Base-by-base conservation (phyloP, 1,284 basidiomycete genomes). In the Pseudozyma sp. region DNA sequence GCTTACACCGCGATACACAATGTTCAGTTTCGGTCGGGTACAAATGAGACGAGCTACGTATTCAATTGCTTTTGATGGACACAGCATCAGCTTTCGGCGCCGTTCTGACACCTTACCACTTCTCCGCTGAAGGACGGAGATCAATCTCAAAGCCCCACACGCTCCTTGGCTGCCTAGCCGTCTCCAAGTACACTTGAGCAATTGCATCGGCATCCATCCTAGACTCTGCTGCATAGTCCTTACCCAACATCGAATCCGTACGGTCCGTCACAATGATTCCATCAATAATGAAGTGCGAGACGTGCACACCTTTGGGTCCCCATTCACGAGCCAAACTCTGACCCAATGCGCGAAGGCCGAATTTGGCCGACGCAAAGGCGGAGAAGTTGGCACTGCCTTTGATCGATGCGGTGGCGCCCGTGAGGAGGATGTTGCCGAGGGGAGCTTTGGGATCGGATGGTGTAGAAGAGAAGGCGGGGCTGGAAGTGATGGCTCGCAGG, bases 251-350 rank as follows among this genome's bases (percentile, higher is more conserved):
- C 1, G 16, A 5, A 21, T 76, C 72, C 11, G 65, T 76, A 9
- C 70, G 56, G 16, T 76, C 72, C n/a, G 72, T 67, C 7, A 62
- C 59, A 35, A 72, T 72, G 52, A 70, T 62, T 12, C 71, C 75
- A 43, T 77, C 75, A 34, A 77, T 70, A 54, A 77, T 75, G 34
- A 77, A 70, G 54, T 77, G 75, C 21, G 71, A 57, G 6, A 77
- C 75, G 36, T 77, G 75, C 12, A 77, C 45, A 5, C 75, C 75
- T 18, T 75, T 68, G 8, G 75, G 75, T n/a, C 66, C 64, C 59
- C 61, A 76, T 44, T 77, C 75, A 10, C 72, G 38, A 1, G 71
- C 75, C 54, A 75, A 39, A 38, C 70, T 74, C 47, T 77, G 75
- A 18, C 61, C 68, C 5, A 77, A 40, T 9, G 75, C 70, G 39